Conservation (phyloP, 2,329 filamentous ascomycete species). For the Cladorrhinum sp. region DNA sequence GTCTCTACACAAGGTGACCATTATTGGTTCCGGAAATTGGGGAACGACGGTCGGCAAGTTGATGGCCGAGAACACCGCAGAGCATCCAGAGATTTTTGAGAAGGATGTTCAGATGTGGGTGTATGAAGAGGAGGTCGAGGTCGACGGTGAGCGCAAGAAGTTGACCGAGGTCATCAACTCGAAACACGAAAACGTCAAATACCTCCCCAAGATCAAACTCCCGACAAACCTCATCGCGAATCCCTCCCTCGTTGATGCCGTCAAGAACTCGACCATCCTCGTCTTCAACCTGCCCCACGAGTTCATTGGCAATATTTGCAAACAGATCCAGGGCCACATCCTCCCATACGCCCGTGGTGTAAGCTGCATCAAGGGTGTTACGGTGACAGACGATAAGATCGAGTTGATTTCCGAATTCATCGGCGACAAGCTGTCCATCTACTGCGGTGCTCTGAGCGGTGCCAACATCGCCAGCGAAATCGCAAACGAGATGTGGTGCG, state of each 20-base stretch:
- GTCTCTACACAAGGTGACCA: slow-evolving; percentile 75
- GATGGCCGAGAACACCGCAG: slow-evolving; percentile 83
- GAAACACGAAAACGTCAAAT: slow-evolving; percentile 95
- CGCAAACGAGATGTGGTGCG: slow-evolving; percentile 91
- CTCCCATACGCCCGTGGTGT: slow-evolving; percentile 89
- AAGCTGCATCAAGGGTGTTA: slow-evolving; percentile 97
- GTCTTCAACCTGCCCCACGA: slow-evolving; percentile 97
- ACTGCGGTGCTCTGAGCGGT: slow-evolving; percentile 91
- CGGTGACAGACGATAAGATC: slow-evolving; percentile 82
- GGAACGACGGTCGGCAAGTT: slow-evolving; percentile 98
- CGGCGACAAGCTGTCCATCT: slow-evolving; percentile 85
- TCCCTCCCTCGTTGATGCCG: slow-evolving; percentile 74
- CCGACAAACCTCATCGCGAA: slow-evolving; percentile 83
- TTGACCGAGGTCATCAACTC: slow-evolving; percentile 89
- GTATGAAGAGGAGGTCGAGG: slow-evolving; percentile 82
- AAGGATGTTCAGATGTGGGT: slow-evolving; percentile 98
- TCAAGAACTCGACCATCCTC: slow-evolving; percentile 80
- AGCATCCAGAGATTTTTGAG: slow-evolving; percentile 78
- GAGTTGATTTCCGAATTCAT: slow-evolving; percentile 94
- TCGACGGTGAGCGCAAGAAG: slow-evolving; percentile 70
- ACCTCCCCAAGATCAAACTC: slow-evolving; percentile 83
- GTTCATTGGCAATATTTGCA: slow-evolving; percentile 86
- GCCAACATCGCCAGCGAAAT: slow-evolving; percentile 97
- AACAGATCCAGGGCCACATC: slow-evolving; percentile 81
- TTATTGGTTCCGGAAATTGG: slow-evolving; percentile 97